Evolutionary conservation across 345 rosid genomes (phyloP), one percentile per base, ranked within the genome.

Genomic region (Eutrema japonicum): DNA sequence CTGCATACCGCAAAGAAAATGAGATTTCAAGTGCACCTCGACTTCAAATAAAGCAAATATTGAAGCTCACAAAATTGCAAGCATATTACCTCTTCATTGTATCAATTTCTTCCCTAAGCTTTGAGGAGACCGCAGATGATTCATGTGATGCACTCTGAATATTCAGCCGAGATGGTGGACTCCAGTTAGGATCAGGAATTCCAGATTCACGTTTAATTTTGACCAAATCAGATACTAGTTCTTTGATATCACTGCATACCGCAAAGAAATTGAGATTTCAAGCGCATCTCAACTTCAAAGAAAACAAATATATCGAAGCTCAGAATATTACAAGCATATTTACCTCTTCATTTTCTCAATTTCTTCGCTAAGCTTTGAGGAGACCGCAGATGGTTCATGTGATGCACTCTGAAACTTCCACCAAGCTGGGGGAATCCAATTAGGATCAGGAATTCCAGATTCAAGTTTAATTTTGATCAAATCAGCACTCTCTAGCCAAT

Each of bases 401-500:
- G 72, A 52, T 10, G 38, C 82, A 68, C 57, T 77, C 78, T 80
- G 77, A 72, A 76, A 69, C 73, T 80, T 86, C 85, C 82, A 81
- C 83, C 91, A 82, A 52, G 89, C 75, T 4, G 88, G 87, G 33
- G 91, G 89, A 80, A 82, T 55, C 80, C 83, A 89, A 35, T 54
- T 80, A 71, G 89, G 85, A 78, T 86, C 89, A 47, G 85, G 75
- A 35, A 82, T 76, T 56, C 97, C 88, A 53, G 90, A 85, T 78
- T 86, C 96, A 55, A 53, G 85, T 68, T 83, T 85, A 40, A 85
- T 79, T 63, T 87, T 80, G 75, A 78, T 79, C 65, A 89, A 73
- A 69, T 91, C 95, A 61, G 96, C 89, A 82, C 81, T 87, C 82
- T 94, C 98, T 37, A 94, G 83, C 98, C 98, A 94, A 66, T 89